Base-by-base conservation (phyloP, 2,329 filamentous ascomycete genomes). In the Pyrenochaeta sp. region DNA sequence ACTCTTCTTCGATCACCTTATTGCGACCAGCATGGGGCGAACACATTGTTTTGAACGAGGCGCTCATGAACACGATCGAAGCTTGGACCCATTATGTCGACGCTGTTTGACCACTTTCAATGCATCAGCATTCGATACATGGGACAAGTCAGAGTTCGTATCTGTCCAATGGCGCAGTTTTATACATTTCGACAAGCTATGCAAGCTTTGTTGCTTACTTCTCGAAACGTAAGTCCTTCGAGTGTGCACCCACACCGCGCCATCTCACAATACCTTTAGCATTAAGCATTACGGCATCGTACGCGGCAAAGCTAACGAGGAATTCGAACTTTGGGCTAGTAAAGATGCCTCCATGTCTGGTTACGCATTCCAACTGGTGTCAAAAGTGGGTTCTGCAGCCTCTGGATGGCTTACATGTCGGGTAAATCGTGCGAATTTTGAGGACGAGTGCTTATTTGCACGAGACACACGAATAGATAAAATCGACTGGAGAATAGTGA, bases 141-240 rank as follows among this genome's bases (percentile, higher is more conserved):
- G 23, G 23, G 23, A 27, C 23, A 27, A 27, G 9, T 9, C 23
- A 27, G 23, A 9, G 4, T 4, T 9, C 23, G 23, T 5, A 27
- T 27, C 23, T 27, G 23, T 27, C 23, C 4, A 9, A 4, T 27
- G 23, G 23, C 23, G 23, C 23, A 27, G 23, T 9, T 27, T 27
- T 9, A 27, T 9, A 27, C 23, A 27, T 27, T 27, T 27, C 9
- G 17, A 39, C n/a, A 31, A 43, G 15, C 30, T 31, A n/a, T 52
- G 49, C 23, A 29, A 7, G 18, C 44, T 48, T 17, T 52, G 49
- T 42, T 9, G 14, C 14, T 48, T 43, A 18, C 39, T 43, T 32
- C 49, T 33, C 7, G 29, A 35, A 14, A 47, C 39, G 49, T 52
- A 32, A 52, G 47, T 39, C 17, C 14, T 17, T 7, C 17, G 17